phyloP scores from a whole-genome alignment of 805 yeast species.

The Starmerella asiatica region DNA sequence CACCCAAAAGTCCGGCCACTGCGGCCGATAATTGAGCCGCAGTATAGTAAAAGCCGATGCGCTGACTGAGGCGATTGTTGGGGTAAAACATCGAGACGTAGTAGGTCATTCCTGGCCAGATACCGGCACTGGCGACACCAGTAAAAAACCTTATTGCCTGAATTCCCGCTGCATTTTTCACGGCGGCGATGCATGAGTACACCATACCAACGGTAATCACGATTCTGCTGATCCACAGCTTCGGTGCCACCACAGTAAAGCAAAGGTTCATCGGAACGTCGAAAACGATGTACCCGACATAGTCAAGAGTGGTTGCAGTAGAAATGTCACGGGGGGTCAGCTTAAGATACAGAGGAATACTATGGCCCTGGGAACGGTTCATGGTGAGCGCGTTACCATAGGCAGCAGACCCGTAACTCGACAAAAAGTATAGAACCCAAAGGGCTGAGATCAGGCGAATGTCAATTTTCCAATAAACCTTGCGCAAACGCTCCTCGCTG shows the following conservation, averaged over 20 bases:
- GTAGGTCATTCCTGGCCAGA: conserved; percentile 85
- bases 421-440: conserved; percentile 65
- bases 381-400: conserved; percentile 71
- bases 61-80: conserved; percentile 52
- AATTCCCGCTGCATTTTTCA: conserved; percentile 44
- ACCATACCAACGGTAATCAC: conserved; percentile 65
- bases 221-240: conserved; percentile 70
- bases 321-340: conserved; percentile 47
- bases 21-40: conserved; percentile 88
- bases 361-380: conserved; percentile 52
- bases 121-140: conserved; percentile 71
- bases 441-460: conserved; percentile 64
- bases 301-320: conserved; percentile 67
- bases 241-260: conserved; percentile 76
- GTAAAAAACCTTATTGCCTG: conserved; percentile 59
- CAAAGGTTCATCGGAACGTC: conserved; percentile 79
- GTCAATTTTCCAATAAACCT: conserved; percentile 46
- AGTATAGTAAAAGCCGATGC: conserved; percentile 81
- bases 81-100: conserved; percentile 80
- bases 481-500: neutral
- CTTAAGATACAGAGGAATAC: conserved; percentile 39
- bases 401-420: conserved; percentile 64
- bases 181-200: conserved; percentile 57
- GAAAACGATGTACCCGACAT: conserved; percentile 69
- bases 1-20: conserved; percentile 76